phyloP scores from a whole-genome alignment of 176 grass and related monocot species.

The Elaeis guineensis region DNA sequence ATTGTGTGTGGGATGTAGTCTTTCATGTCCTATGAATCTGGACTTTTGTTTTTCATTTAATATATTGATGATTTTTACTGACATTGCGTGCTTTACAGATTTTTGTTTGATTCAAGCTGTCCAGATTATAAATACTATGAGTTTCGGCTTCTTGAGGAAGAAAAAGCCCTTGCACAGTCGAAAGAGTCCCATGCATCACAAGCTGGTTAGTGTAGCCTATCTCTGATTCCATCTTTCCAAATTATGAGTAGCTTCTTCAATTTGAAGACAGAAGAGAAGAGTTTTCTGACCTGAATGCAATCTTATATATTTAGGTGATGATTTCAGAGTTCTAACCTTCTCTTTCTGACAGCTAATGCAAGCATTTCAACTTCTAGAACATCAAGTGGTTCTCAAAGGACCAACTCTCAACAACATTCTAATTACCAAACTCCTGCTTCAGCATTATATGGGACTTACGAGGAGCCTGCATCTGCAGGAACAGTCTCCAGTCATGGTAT shows the following conservation, averaged over 20 bases:
- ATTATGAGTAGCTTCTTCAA: no score
- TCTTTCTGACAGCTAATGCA: background rate
- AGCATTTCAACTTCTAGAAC: conserved; percentile 40
- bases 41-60: no score
- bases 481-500: conserved; percentile 43
- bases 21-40: no score
- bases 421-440: conserved; percentile 79
- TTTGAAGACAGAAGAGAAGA: no score
- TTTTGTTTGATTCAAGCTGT: conserved; percentile 88
- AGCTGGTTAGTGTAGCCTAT: conserved; percentile 30
- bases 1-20: no score
- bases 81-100: conserved; percentile 39
- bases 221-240: background rate
- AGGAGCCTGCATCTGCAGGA: conserved; percentile 44
- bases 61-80: no score
- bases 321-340: no score
- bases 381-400: conserved; percentile 32
- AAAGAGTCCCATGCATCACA: conserved; percentile 48
- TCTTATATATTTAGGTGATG: no score
- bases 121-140: conserved; percentile 92
- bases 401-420: conserved; percentile 39
- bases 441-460: conserved; percentile 64
- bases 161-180: conserved; percentile 47
- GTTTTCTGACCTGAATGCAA: no score
- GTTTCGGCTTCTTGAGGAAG: conserved; percentile 67